A percentile compares a stretch with the other conserved stretches of the same genome.
Conservation (phyloP, 139 green algal genomes). For the Closterium sp. region DNA sequence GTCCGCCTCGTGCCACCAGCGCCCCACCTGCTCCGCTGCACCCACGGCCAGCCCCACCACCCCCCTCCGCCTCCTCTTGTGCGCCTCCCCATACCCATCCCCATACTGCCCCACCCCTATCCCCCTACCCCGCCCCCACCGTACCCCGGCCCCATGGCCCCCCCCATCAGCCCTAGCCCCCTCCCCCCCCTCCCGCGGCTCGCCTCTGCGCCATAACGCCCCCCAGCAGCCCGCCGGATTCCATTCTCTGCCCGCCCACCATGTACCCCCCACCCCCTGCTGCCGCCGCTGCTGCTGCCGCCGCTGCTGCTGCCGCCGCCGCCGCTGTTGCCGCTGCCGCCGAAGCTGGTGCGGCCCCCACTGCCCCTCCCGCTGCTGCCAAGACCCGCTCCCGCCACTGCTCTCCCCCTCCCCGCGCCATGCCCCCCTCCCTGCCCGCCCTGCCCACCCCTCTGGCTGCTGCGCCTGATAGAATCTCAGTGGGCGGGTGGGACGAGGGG, state of each 20-base stretch:
- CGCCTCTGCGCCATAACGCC: background rate
- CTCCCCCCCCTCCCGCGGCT: background rate
- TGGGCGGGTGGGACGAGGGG: background rate
- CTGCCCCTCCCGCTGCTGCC: background rate
- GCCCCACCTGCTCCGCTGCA: background rate
- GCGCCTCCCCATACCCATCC: background rate
- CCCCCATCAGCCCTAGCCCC: too few species aligned
- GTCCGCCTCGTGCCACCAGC: background rate
- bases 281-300: background rate
- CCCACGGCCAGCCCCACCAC: background rate
- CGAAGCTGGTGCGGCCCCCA: background rate
- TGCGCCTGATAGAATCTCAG: background rate
- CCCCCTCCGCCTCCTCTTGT: background rate
- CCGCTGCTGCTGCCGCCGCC: background rate
- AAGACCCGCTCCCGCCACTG: background rate
- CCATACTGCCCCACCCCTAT: background rate
- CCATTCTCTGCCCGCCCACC: background rate
- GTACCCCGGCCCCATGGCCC: background rate
- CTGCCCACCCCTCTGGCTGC: background rate
- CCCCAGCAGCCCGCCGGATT: background rate
- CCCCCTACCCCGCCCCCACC: background rate
- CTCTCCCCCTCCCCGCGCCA: background rate
- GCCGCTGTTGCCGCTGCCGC: background rate
- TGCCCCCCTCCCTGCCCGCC: background rate
- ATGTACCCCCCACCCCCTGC: background rate